Evolutionary conservation across 352 stramenopile species (phyloP).

Genomic region (Phytophthora sojae): DNA sequence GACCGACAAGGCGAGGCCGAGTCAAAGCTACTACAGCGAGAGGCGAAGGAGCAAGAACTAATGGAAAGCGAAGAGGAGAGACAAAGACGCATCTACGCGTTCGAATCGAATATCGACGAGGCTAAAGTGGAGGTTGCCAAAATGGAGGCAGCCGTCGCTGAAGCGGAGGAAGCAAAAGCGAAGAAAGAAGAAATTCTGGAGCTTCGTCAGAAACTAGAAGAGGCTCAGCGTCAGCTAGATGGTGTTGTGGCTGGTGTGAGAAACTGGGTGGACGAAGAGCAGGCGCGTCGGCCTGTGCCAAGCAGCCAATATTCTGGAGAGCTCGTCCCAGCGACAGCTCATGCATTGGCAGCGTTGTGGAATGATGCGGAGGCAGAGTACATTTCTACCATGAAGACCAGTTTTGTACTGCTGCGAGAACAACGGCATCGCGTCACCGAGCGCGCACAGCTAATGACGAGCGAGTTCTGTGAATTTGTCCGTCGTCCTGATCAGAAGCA

Average conservation of each 20-base stretch:
- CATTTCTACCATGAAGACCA: constrained; percentile 50
- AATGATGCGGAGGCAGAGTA: constrained; percentile 69
- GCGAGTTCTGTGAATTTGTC: constrained; percentile 65
- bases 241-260: constrained; percentile 22
- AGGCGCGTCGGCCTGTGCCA: not conserved
- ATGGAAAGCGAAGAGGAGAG: constrained; percentile 54
- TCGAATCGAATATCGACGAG: constrained; percentile 46
- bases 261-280: constrained; percentile 39
- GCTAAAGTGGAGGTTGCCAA: constrained; percentile 49
- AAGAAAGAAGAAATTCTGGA: constrained; percentile 82
- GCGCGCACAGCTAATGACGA: constrained; percentile 40
- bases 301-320: constrained; percentile 38
- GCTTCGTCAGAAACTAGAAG: constrained; percentile 49
- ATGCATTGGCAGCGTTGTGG: constrained; percentile 55
- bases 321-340: constrained; percentile 42
- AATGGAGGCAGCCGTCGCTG: constrained; percentile 48
- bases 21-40: constrained; percentile 34
- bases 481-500: constrained; percentile 76
- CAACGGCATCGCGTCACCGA: constrained; percentile 43
- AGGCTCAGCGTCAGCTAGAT: constrained; percentile 46
- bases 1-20: constrained; percentile 21
- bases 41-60: constrained; percentile 31
- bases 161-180: constrained; percentile 74
- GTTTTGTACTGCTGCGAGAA: constrained; percentile 47
- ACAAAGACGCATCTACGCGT: constrained; percentile 36